These are phyloP conservation scores for Pichia sp. DNA, from an alignment of 1,139 yeast genomes.

Conservation along the genomic window DNA sequence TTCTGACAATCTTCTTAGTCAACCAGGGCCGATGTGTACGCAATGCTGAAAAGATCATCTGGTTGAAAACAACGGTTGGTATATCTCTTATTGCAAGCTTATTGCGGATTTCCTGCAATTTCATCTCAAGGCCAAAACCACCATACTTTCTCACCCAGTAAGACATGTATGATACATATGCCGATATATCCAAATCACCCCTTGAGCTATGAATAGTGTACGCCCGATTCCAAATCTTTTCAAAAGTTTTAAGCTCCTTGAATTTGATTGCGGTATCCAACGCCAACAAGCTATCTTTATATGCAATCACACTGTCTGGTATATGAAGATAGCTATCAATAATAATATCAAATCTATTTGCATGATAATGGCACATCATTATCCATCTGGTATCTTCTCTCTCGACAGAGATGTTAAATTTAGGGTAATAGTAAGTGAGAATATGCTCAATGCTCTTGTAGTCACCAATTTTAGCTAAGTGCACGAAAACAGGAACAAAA, in stretches of 20 bases:
- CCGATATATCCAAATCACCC: constrained; percentile 11
- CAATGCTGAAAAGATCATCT: constrained; percentile 35
- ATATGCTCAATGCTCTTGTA: constrained; percentile 24
- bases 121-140: constrained; percentile 10
- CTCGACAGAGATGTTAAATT: constrained; percentile 25
- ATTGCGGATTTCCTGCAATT: constrained; percentile 14
- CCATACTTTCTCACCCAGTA: constrained; percentile 17
- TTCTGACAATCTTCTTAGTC: constrained; percentile 34
- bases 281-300: constrained; percentile 19
- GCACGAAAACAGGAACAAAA: constrained; percentile 27
- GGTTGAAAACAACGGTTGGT: constrained; percentile 35
- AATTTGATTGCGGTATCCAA: constrained; percentile 19
- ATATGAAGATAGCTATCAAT: constrained; percentile 21
- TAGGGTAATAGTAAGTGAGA: constrained; percentile 18
- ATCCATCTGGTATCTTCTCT: constrained; percentile 26
- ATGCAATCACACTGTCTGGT: constrained; percentile 17
- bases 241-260: constrained; percentile 12
- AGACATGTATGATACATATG: constrained; percentile 17
- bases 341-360: constrained; percentile 23
- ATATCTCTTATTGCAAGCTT: constrained; percentile 8
- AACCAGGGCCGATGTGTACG: constrained; percentile 33
- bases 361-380: constrained; percentile 19
- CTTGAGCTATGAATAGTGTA: constrained; percentile 7
- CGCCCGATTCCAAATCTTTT: constrained; percentile 18
- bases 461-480: constrained; percentile 29